These are phyloP conservation scores for Gnomoniopsis sp. DNA, from an alignment of 2,329 filamentous ascomycete genomes.

Conservation along the genomic window DNA sequence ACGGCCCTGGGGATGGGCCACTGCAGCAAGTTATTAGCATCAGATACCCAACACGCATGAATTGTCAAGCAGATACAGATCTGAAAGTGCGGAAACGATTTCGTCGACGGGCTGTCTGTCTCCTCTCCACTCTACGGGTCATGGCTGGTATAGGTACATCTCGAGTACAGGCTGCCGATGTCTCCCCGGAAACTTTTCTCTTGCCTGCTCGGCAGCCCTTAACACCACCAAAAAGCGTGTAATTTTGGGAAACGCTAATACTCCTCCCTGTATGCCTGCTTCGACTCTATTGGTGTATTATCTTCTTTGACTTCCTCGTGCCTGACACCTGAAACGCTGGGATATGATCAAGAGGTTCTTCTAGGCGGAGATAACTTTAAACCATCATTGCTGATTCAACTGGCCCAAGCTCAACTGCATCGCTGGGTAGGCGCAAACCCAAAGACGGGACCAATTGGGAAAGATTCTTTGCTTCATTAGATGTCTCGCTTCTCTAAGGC, in stretches of 20 bases:
- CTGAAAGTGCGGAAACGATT: conserved; percentile 5
- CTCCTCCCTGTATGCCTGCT: conserved; percentile 17
- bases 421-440: neutral
- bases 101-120: conserved; percentile 12
- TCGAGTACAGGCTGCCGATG: conserved; percentile 8
- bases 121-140: conserved; percentile 10
- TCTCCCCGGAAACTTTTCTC: neutral
- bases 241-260: neutral
- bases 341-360: conserved; percentile 10
- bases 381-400: neutral
- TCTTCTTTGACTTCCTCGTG: conserved; percentile 13
- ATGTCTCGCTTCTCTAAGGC: conserved; percentile 50
- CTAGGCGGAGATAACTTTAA: neutral
- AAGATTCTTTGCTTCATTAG: conserved; percentile 49
- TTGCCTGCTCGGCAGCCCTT: conserved; percentile 1
- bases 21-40: neutral
- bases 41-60: conserved; percentile 9
- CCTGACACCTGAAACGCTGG: conserved; percentile 12
- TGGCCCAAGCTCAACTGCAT: neutral
- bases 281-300: conserved; percentile 18
- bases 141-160: conserved; percentile 17
- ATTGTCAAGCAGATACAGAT: neutral
- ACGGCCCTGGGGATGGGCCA: neutral
- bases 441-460: neutral
- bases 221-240: conserved; percentile 10